Conservation (phyloP, 495 filamentous ascomycete species). For the Podospora australis region DNA sequence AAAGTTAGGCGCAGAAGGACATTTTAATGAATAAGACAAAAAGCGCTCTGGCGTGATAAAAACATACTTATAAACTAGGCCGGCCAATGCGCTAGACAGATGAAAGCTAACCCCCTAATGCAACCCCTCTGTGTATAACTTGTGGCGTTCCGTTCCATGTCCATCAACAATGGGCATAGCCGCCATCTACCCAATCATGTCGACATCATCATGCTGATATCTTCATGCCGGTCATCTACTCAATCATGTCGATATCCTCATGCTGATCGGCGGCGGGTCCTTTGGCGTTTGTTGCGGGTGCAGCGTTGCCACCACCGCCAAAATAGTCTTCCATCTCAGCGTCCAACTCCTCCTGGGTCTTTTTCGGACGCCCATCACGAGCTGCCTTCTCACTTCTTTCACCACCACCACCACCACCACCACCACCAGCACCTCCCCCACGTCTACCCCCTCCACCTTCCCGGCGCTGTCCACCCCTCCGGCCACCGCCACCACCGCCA, state of each 20-base stretch:
- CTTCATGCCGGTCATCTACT: slow-evolving; percentile 3
- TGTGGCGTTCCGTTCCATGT: too few species aligned
- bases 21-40: too few species aligned
- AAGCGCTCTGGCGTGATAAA: too few species aligned
- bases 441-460: slow-evolving; percentile 36
- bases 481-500: slow-evolving; percentile 22
- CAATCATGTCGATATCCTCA: slow-evolving; percentile 28
- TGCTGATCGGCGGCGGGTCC: slow-evolving; percentile 12
- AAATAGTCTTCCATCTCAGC: slow-evolving; percentile 97
- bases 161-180: too few species aligned
- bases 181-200: too few species aligned
- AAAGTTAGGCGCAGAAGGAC: too few species aligned
- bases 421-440: slow-evolving; percentile 26
- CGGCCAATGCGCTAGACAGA: too few species aligned
- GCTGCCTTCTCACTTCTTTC: slow-evolving; percentile 29
- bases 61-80: too few species aligned
- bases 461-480: slow-evolving; percentile 27
- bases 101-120: too few species aligned
- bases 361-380: slow-evolving; percentile 60
- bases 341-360: slow-evolving; percentile 89
- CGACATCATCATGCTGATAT: slow-evolving; percentile 12
- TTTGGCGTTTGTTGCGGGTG: slow-evolving; percentile 11
- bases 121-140: too few species aligned
- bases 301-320: slow-evolving; percentile 18
- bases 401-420: slow-evolving; percentile 37